Base-by-base conservation (phyloP, 306 rosid genomes). In the Lotus japonicus region DNA sequence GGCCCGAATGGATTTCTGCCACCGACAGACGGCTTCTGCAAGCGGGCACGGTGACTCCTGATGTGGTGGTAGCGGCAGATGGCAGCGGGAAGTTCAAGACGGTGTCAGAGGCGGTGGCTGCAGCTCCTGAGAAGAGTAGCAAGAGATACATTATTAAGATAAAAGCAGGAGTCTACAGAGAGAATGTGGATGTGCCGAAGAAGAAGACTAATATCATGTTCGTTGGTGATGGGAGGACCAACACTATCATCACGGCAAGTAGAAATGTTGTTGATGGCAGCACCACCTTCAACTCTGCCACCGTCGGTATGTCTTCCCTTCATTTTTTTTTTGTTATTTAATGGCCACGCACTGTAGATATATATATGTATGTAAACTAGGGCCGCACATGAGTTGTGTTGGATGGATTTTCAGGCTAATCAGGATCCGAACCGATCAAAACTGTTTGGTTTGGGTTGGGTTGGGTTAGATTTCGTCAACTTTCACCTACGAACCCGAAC, bases 211-310 rank as follows among this genome's bases (percentile, higher is more conserved):
- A 88, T 38, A 74, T 90, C 0, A 88, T 88, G 92, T 90, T 90
- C 50, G 5, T 83, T 55, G 97, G 97, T 1, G 95, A 88, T 6
- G 97, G 90, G 6, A 82, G 89, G 17, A 12, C 15, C 0, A 81
- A n/a, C 36, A 90, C 97, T 2, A 79, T 90, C 49, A 90, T 90
- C 38, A 90, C 92, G 0, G 97, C 63, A 0, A 86, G 82, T 23
- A 75, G 77, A 68, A 90, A 88, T 23, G 88, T 86, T 3, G 85
- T 82, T 6, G 97, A 90, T 33, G 97, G 95, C 1, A 84, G 88
- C 80, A 90, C 97, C 2, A 90, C 95, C 51, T 90, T 86, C 80
- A 54, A 84, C 12, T 88, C 95, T 2, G 92, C 92, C 60, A 87
- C 92, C 2, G 92, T 90, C 0, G 94, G 94, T 90, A 38, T 11